Evolutionary conservation across 805 yeast genomes (phyloP).

Genomic region (Blastobotrys mokoenaii): DNA sequence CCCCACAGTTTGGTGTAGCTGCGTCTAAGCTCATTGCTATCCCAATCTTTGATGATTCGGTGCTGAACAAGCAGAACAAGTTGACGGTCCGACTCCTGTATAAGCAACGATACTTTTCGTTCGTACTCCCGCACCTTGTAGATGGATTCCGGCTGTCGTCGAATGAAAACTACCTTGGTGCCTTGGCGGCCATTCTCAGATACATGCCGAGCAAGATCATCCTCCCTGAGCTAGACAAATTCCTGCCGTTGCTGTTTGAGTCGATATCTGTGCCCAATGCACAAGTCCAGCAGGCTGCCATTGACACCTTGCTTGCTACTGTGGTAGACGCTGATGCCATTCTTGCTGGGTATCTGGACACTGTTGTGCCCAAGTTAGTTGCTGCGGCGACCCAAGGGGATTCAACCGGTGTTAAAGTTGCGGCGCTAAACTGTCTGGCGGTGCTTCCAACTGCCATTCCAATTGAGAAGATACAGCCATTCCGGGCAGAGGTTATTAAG

Average conservation of each 20-base stretch:
- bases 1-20: slow-evolving; percentile 28
- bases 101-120: slow-evolving; percentile 71
- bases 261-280: slow-evolving; percentile 44
- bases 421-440: slow-evolving; percentile 51
- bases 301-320: slow-evolving; percentile 49
- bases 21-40: slow-evolving; percentile 55
- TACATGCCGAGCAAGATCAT: slow-evolving; percentile 57
- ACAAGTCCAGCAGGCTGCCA: slow-evolving; percentile 50
- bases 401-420: slow-evolving; percentile 45
- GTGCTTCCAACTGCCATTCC: slow-evolving; percentile 34
- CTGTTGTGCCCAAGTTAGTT: slow-evolving; percentile 49
- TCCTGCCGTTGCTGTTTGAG: slow-evolving; percentile 66
- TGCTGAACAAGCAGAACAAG: slow-evolving; percentile 46
- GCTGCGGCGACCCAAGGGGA: slow-evolving; percentile 17
- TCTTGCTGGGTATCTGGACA: slow-evolving; percentile 44
- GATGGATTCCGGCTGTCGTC: slow-evolving; percentile 32
- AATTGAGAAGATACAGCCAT: slow-evolving; percentile 40
- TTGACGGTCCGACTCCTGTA: slow-evolving; percentile 59
- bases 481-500: slow-evolving; percentile 40
- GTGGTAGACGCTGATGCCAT: slow-evolving; percentile 47
- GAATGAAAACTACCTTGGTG: slow-evolving; percentile 45
- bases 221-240: slow-evolving; percentile 49
- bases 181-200: slow-evolving; percentile 59
- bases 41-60: slow-evolving; percentile 56
- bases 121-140: slow-evolving; percentile 49